Evolutionary conservation across 2,329 filamentous ascomycete species (phyloP).

Genomic region (Nigrograna mackinnonii): DNA sequence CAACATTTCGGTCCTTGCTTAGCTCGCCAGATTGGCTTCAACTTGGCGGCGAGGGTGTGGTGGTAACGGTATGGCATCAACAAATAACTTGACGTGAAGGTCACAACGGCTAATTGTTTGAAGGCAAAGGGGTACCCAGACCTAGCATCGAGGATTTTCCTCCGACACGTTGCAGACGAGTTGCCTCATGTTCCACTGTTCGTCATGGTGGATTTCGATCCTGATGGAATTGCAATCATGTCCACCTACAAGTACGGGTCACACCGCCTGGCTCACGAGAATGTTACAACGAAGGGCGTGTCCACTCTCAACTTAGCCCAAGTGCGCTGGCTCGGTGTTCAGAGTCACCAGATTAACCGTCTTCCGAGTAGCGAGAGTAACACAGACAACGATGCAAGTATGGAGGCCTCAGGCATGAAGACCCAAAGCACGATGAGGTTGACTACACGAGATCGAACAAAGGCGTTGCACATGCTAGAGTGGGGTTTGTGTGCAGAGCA

Average conservation of each 20-base stretch:
- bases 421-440: conserved; percentile 54
- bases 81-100: not conserved
- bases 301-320: conserved; percentile 45
- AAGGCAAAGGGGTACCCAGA: conserved; percentile 88
- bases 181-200: conserved; percentile 55
- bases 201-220: conserved; percentile 74
- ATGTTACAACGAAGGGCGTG: conserved; percentile 42
- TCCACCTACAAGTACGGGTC: conserved; percentile 75
- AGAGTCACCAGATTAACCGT: conserved; percentile 32
- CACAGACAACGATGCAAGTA: conserved; percentile 10
- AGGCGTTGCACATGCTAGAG: conserved; percentile 59
- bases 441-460: conserved; percentile 60
- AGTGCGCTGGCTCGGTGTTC: conserved; percentile 69
- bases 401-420: conserved; percentile 6
- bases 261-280: conserved; percentile 63
- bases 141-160: conserved; percentile 67
- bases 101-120: not conserved
- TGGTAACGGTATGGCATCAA: conserved; percentile 63
- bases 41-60: conserved; percentile 59
- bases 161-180: conserved; percentile 50
- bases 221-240: conserved; percentile 74
- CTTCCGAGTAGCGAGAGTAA: conserved; percentile 14
- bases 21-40: conserved; percentile 59
- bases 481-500: conserved; percentile 39
- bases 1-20: conserved; percentile 72